Evolutionary conservation across 305 asterid species (phyloP).

Genomic region (Rubia peregrina): DNA sequence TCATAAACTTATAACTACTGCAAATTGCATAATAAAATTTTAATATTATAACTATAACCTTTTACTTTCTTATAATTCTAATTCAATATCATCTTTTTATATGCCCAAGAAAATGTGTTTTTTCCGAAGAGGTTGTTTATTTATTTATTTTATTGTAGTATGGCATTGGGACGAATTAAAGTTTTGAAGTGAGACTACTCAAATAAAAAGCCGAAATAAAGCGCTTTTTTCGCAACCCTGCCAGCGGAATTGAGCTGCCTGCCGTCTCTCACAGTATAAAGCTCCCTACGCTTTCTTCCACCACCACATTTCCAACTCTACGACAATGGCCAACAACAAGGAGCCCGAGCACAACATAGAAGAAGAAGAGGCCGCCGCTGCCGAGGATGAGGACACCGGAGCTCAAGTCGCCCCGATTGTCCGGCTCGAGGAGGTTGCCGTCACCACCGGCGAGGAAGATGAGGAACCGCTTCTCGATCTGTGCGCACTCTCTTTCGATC

Average conservation of each 20-base stretch:
- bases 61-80: no score
- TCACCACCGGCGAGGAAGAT: constrained; percentile 48
- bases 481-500: constrained; percentile 22
- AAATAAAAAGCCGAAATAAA: neutral
- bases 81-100: no score
- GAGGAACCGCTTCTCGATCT: constrained; percentile 44
- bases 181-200: no score
- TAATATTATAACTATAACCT: no score
- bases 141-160: no score
- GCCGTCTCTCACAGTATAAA: neutral
- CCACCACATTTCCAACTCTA: neutral
- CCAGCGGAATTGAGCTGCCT: neutral
- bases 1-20: no score
- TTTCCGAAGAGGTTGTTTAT: no score
- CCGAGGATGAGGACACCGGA: constrained; percentile 55
- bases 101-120: no score
- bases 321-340: constrained; percentile 36
- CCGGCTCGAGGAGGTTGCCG: constrained; percentile 42
- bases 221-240: neutral
- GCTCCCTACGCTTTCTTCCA: neutral
- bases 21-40: no score
- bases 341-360: constrained; percentile 35
- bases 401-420: constrained; percentile 52
- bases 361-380: constrained; percentile 22
- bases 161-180: no score